Base-by-base conservation (phyloP, 345 rosid genomes). In the Salix suchowensis region DNA sequence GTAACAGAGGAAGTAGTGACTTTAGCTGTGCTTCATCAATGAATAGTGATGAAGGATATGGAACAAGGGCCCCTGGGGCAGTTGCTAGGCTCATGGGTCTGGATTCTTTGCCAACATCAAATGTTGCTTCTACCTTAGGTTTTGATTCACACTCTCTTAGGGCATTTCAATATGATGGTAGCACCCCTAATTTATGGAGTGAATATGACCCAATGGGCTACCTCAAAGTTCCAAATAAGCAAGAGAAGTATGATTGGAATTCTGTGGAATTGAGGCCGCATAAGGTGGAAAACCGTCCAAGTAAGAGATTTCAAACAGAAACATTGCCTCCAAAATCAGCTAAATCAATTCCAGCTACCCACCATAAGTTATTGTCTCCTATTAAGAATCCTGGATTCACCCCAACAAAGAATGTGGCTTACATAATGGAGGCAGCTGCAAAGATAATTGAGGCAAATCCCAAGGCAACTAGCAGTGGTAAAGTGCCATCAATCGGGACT, bases 51-150 rank as follows among this genome's bases (percentile, higher is more conserved):
- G 96, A 92, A 77, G 91, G 87, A 34, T 84, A 66, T 60, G 93
- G 87, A 70, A 76, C 81, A 69, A 88, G 83, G 86, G 91, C 89
- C 28, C 98, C 99, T 3, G 93, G 97, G 68, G 95, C 92, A 44
- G 97, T 96, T 74, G 99, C 98, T 14, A 89, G 92, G 78, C 97
- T 96, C 42, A 96, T 96, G 99, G 99, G 99, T 75, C 84, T 93
- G 83, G 92, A 96, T 85, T 87, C 92, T 14, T 82, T 96, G 88
- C 99, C 99, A 1, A 82, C 78, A 19, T 83, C 89, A 68, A 86
- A 82, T 73, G 83, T 66, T 65, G 79, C 70, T 70, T 76, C 81
- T 50, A 58, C 85, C 67, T 85, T 86, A 1, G 81, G 62, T 83
- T 79, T 71, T 26, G 82, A 84, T 70, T 83, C 79, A 48, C 76